A percentile compares a stretch with the other conserved stretches of the same genome.
phyloP scores from a whole-genome alignment of 768 basidiomycete genomes.

The Rossbeevera mucosa region DNA sequence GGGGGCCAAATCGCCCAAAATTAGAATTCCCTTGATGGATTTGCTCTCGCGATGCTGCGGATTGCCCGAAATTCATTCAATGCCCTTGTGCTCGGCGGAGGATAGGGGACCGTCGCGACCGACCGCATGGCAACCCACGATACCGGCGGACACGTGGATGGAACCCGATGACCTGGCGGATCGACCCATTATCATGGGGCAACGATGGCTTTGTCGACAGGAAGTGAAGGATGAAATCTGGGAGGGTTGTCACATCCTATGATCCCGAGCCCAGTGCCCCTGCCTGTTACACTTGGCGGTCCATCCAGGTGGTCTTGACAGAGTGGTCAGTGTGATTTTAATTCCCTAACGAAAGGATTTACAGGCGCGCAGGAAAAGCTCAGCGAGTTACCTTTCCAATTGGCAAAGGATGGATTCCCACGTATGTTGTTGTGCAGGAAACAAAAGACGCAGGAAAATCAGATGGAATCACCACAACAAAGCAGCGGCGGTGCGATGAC shows the following conservation, averaged over 20 bases:
- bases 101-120: not conserved
- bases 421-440: not conserved
- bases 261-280: not conserved
- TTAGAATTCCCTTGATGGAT: not conserved
- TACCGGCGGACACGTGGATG: not conserved
- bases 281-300: not conserved
- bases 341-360: not conserved
- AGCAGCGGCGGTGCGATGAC: not conserved
- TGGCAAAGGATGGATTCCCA: not conserved
- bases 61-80: not conserved
- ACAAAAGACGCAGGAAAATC: not conserved
- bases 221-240: not conserved
- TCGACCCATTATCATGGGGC: not conserved
- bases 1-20: no score
- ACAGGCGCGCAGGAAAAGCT: not conserved
- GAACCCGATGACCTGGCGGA: not conserved
- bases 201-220: not conserved
- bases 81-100: not conserved
- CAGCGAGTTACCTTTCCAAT: not conserved
- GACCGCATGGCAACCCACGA: not conserved
- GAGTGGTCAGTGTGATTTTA: not conserved
- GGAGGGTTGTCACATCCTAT: not conserved
- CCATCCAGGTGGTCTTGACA: not conserved
- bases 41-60: not conserved
- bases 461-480: constrained; percentile 1